phyloP scores from a whole-genome alignment of 164 flowering plant genomes.

The Magnolia kwangsiensis region DNA sequence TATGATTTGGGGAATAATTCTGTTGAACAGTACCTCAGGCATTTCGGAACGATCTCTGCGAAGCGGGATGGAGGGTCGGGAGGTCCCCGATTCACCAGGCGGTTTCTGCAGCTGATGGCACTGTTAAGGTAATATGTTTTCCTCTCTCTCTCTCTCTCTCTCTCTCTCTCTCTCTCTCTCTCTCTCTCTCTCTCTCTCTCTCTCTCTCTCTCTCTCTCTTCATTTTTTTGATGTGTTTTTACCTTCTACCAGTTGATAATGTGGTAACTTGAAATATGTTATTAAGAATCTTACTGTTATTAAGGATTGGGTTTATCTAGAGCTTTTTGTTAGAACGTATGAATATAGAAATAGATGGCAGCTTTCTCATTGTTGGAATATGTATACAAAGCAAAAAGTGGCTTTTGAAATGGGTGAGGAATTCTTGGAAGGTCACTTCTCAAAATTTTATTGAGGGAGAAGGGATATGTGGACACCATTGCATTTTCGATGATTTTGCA shows the following conservation, averaged over 20 bases:
- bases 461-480: not conserved
- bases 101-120: slow-evolving; percentile 92
- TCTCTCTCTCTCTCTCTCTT: not conserved
- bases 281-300: not conserved
- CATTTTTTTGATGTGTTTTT: not conserved
- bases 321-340: not conserved
- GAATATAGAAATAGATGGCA: too few relatives aligned
- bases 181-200: not conserved
- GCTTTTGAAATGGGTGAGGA: not conserved
- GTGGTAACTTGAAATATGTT: not conserved
- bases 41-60: slow-evolving; percentile 70
- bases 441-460: not conserved
- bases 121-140: slow-evolving; percentile 56
- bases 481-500: not conserved
- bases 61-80: slow-evolving; percentile 91
- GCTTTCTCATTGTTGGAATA: too few relatives aligned
- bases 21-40: slow-evolving; percentile 69
- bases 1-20: not conserved
- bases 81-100: slow-evolving; percentile 64
- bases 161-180: too few relatives aligned
- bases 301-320: not conserved
- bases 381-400: too few relatives aligned
- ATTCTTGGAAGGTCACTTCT: not conserved
- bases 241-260: not conserved
- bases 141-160: too few relatives aligned